Conservation (phyloP, 2,329 filamentous ascomycete species). For the Simplicillium aogashimaense region DNA sequence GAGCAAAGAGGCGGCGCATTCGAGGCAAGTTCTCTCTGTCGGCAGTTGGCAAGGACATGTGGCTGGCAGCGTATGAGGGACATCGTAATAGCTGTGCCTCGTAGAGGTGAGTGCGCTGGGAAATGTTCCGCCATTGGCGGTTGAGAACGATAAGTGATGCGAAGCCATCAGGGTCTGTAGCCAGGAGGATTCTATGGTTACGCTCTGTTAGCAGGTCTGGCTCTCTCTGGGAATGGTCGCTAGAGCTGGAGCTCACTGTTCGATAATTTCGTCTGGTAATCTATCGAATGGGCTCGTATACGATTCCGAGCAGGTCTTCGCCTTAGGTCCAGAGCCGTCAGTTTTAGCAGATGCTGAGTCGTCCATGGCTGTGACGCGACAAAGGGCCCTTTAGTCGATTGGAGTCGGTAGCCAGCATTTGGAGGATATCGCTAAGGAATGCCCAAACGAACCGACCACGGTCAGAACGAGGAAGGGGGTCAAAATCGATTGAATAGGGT, state of each 20-base stretch:
- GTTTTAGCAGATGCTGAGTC: not conserved
- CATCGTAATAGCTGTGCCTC: slow-evolving; percentile 51
- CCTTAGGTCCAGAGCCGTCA: too few relatives aligned
- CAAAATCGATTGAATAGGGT: too few relatives aligned
- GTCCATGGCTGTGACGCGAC: not conserved
- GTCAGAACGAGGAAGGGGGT: too few relatives aligned
- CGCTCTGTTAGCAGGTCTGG: slow-evolving; percentile 9
- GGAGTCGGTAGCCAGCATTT: too few relatives aligned
- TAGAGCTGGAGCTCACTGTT: slow-evolving; percentile 41
- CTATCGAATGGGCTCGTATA: slow-evolving; percentile 34
- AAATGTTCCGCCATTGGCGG: slow-evolving; percentile 53
- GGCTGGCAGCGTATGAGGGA: slow-evolving; percentile 45
- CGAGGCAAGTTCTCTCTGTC: slow-evolving; percentile 42
- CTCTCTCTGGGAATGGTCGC: too few relatives aligned
- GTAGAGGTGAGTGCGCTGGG: slow-evolving; percentile 55
- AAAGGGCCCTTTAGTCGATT: too few relatives aligned
- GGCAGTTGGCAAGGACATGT: slow-evolving; percentile 26
- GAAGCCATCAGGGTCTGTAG: slow-evolving; percentile 52
- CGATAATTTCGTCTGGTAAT: slow-evolving; percentile 59
- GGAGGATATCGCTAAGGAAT: too few relatives aligned
- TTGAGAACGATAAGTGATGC: slow-evolving; percentile 58
- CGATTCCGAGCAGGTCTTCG: too few relatives aligned
- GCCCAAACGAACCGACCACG: too few relatives aligned
- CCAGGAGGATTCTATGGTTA: slow-evolving; percentile 46
- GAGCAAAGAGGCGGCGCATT: slow-evolving; percentile 56